Evolutionary conservation across 1,284 basidiomycete genomes (phyloP), one percentile per base, ranked within the genome.

Genomic region (Sporisorium scitamineum): DNA sequence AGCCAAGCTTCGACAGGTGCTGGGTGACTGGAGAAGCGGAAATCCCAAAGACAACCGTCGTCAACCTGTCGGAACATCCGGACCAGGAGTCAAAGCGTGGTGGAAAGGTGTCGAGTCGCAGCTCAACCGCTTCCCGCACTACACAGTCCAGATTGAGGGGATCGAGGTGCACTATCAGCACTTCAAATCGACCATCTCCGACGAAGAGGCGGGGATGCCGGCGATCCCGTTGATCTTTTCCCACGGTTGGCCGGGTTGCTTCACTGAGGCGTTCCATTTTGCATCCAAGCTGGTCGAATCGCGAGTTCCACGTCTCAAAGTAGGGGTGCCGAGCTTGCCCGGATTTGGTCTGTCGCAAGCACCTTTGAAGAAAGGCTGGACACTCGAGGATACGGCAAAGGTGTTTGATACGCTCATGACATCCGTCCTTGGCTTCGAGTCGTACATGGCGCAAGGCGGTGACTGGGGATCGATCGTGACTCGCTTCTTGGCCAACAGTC

Each of bases 221-320:
- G 77, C 78, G 4, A 79, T 82, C 22, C 80, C 80, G 3, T 54
- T 82, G 44, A 73, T 82, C 66, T 80, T 80, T 45, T 61, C 59
- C 14, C 80, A 81, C 45, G 80, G 80, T 20, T 81, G 78, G 78
- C 80, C 80, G 0, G 80, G 80, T 3, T 75, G 64, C 34, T 81
- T 81, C 44, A 63, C 69, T 6, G 80, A 81, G 32, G 78, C 34
- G 2, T 61, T 59, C 53, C 60, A 72, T 32, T 66, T 81, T 41
- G 60, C 74, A 2, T 37, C 54, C 3, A 61, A 60, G 58, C 63
- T 81, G 7, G 52, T 64, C 47, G 53, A 64, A 16, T 67, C 61
- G n/a, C 37, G 39, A 14, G 41, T 61, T 4, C 78, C 74, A 3
- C 62, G 75, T 1, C 80, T 82, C 45, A 66, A 82, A 42, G 79